Base-by-base conservation (phyloP, 768 basidiomycete genomes). In the Zangia roseola region DNA sequence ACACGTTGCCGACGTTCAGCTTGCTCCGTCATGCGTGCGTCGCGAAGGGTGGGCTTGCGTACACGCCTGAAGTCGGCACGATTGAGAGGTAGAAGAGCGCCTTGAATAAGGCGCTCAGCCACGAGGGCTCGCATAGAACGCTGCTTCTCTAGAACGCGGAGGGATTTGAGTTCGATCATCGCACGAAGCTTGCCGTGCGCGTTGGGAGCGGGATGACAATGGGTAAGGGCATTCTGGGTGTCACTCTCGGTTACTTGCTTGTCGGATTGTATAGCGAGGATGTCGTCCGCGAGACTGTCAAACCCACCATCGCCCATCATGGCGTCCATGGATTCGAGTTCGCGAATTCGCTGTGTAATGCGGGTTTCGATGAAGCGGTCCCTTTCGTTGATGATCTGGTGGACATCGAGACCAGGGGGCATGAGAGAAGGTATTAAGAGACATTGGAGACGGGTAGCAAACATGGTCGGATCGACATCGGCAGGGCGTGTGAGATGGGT, bases 331-430 rank as follows among this genome's bases (percentile, higher is more conserved):
- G 72, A 70, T 62, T 91, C 86, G 19, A 99, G 82, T 65, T 99
- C 97, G 16, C 80, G 79, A 45, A 95, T 86, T 30, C 97, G 83
- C 69, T 97, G 91, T 34, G 84, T 79, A 43, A 97, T 82, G 19
- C 95, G 83, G 5, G 89, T 87, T 60, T 97, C 91, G 47, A 98
- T 83, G 67, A 83, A 94, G 10, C 91, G 81, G 56, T 95, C 91
- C 6, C 95, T 83, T 69, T 99, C 97, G 54, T 91, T 87, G 60
- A 94, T 77, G 52, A 97, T 79, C 55, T 91, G 82, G 58, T 94
- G 87, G 4, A 94, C 90, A 65, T 99, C 97, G 25, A 99, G 81
- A 14, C 95, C 95, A 10, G 78, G 71, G 0, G 97, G 95, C 82
- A 91, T 90, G 53, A 97, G 72, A 7, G 88, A 88, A 0, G 97